Percentiles rank a stretch among this genome's conserved stretches.
These are phyloP conservation scores for Penicillium roqueforti DNA, from an alignment of 495 filamentous ascomycete genomes.

Conservation along the genomic window DNA sequence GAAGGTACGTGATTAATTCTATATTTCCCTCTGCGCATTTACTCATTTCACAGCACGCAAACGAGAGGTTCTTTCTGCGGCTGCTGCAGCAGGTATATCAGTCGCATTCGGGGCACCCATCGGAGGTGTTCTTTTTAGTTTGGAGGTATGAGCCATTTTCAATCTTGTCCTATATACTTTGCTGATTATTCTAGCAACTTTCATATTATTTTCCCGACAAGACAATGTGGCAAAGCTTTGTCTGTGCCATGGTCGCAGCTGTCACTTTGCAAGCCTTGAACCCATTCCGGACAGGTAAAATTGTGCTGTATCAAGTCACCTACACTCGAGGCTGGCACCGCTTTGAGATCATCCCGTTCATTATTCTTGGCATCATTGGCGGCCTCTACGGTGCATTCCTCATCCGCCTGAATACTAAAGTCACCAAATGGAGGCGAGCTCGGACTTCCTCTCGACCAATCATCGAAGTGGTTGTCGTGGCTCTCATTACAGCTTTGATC, in stretches of 20 bases:
- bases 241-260: conserved; percentile 96
- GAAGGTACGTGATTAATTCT: conserved; percentile 58
- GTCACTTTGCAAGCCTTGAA: conserved; percentile 90
- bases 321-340: conserved; percentile 91
- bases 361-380: conserved; percentile 80
- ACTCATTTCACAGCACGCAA: conserved; percentile 66
- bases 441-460: conserved; percentile 57
- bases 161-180: neutral
- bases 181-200: conserved; percentile 56
- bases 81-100: conserved; percentile 90
- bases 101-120: conserved; percentile 98
- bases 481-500: conserved; percentile 76
- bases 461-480: conserved; percentile 68
- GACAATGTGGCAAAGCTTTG: conserved; percentile 99
- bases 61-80: conserved; percentile 91
- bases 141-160: conserved; percentile 58
- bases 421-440: conserved; percentile 75
- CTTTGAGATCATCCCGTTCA: conserved; percentile 89
- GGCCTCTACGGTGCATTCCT: conserved; percentile 92
- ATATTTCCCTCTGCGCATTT: neutral
- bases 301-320: conserved; percentile 94
- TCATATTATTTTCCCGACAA: conserved; percentile 99
- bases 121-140: conserved; percentile 85
- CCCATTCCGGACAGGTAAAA: conserved; percentile 92
- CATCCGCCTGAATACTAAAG: conserved; percentile 87